A percentile compares a stretch with the other conserved stretches of the same genome.
These are phyloP conservation scores for Alternaria brassicae DNA, from an alignment of 2,329 filamentous ascomycete genomes.

Conservation along the genomic window DNA sequence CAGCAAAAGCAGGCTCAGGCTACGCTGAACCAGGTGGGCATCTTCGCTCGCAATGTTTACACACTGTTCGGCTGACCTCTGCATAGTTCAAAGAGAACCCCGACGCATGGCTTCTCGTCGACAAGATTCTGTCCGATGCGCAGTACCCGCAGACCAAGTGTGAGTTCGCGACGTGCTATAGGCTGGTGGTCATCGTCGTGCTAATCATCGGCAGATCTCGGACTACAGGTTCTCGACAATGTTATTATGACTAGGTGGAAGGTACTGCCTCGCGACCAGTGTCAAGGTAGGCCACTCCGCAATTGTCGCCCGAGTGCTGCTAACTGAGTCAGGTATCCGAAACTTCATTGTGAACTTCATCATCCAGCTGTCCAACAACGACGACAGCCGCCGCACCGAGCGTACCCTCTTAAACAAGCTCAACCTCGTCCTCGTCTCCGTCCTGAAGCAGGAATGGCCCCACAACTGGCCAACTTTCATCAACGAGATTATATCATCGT, in stretches of 20 bases:
- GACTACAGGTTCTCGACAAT: slow-evolving; percentile 94
- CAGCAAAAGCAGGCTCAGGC: slow-evolving; percentile 97
- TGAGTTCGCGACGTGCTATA: slow-evolving; percentile 54
- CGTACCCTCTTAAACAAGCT: slow-evolving; percentile 96
- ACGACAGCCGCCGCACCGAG: slow-evolving; percentile 84
- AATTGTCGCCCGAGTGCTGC: slow-evolving; percentile 1
- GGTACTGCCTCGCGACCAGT: slow-evolving; percentile 93
- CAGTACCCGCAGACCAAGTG: slow-evolving; percentile 97
- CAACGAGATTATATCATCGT: slow-evolving; percentile 98
- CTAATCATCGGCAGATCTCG: slow-evolving; percentile 71
- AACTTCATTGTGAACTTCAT: slow-evolving; percentile 99
- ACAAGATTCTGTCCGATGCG: slow-evolving; percentile 93
- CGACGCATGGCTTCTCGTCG: slow-evolving; percentile 96
- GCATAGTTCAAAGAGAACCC: slow-evolving; percentile 96
- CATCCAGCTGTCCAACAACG: slow-evolving; percentile 87
- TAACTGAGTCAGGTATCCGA: slow-evolving; percentile 74
- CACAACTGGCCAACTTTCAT: slow-evolving; percentile 99
- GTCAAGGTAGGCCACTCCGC: slow-evolving; percentile 71
- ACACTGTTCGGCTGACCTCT: slow-evolving; percentile 23
- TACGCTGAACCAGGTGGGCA: slow-evolving; percentile 84
- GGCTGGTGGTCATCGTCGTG: slow-evolving; percentile 17
- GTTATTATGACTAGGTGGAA: slow-evolving; percentile 99
- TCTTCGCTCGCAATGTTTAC: slow-evolving; percentile 17
- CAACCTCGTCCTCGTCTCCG: slow-evolving; percentile 94
- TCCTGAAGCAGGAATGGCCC: slow-evolving; percentile 99